phyloP scores from a whole-genome alignment of 2,329 filamentous ascomycete species.

The Diaporthe sp. region DNA sequence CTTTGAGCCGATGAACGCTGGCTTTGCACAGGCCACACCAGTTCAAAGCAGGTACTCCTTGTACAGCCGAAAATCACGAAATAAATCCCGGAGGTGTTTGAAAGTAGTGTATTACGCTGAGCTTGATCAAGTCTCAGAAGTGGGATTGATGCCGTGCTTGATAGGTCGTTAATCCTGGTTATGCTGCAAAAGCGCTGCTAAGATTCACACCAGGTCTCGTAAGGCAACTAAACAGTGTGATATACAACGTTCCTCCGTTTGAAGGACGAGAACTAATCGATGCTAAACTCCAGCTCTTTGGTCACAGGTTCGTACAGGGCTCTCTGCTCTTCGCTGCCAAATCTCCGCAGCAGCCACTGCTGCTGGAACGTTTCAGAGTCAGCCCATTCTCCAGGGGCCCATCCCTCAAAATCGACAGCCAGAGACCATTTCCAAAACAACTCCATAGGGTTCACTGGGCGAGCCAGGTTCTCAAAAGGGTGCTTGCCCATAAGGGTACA shows the following conservation, averaged over 20 bases:
- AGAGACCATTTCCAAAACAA: not conserved
- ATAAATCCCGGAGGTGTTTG: no score
- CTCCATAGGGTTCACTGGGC: not conserved
- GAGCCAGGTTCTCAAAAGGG: not conserved
- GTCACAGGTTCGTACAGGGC: not conserved
- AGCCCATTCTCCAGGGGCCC: not conserved
- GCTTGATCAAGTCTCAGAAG: no score
- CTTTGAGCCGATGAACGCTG: not conserved
- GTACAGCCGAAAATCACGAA: no score
- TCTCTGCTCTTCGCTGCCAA: not conserved
- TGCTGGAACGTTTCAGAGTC: not conserved
- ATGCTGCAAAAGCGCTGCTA: no score
- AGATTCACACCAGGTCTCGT: no score
- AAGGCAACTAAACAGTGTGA: no score
- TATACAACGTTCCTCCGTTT: no score
- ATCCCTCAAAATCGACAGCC: not conserved
- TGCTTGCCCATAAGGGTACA: not conserved
- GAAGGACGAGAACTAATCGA: no score
- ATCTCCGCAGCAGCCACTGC: not conserved
- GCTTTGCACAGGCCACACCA: not conserved
- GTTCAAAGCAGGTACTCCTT: no score
- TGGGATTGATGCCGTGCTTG: no score
- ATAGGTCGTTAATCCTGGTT: no score
- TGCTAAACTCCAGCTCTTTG: not conserved
- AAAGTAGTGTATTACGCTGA: no score